Evolutionary conservation across 768 basidiomycete genomes (phyloP).

Genomic region (Lactarius trivialis): DNA sequence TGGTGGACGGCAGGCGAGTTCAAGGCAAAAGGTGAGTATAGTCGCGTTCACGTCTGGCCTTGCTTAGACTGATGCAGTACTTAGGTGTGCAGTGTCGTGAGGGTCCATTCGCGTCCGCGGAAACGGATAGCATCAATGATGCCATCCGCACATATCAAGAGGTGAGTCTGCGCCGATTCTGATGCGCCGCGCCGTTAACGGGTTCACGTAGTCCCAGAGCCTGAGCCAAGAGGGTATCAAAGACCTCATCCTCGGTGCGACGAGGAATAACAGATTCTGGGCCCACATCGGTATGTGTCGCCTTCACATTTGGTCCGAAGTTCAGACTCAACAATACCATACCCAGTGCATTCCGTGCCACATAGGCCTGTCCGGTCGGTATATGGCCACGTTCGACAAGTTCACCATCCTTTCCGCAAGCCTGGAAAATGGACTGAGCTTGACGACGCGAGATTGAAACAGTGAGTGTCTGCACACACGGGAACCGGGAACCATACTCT

Average conservation of each 20-base stretch:
- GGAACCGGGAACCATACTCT: too few species aligned
- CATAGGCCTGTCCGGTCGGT: not conserved
- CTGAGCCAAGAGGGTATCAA: too few species aligned
- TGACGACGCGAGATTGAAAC: not conserved
- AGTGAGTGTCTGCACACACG: not conserved
- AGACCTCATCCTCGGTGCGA: too few species aligned
- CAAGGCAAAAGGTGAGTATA: not conserved
- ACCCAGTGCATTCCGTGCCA: not conserved
- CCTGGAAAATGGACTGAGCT: not conserved
- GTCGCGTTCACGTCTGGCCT: not conserved
- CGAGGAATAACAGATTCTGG: not conserved
- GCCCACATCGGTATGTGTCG: not conserved
- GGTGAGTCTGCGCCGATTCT: not conserved
- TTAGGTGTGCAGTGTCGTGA: not conserved
- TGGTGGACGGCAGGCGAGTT: not conserved
- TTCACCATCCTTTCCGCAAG: not conserved
- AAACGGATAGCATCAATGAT: not conserved
- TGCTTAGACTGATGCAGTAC: not conserved
- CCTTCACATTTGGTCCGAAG: rapidly evolving
- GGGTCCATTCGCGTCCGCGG: not conserved
- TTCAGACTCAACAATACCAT: not conserved
- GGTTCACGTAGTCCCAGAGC: not conserved
- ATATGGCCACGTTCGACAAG: not conserved
- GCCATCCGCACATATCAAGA: not conserved
- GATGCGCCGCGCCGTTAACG: not conserved